phyloP scores from a whole-genome alignment of 345 rosid species.

The Camelina neglecta region DNA sequence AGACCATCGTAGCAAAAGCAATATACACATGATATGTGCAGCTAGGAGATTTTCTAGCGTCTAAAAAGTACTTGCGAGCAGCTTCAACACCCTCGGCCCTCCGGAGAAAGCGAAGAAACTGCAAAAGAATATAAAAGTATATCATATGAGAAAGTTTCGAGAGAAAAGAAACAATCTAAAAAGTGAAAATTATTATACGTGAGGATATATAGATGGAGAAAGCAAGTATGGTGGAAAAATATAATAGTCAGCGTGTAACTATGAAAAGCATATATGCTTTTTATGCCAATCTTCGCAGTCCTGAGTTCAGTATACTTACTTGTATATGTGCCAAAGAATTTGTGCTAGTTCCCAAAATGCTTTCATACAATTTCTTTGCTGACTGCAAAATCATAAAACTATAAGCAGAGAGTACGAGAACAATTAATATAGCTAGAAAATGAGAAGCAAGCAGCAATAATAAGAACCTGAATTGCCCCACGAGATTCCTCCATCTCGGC shows the following conservation, averaged over 20 bases:
- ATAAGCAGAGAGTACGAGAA: slow-evolving; percentile 31
- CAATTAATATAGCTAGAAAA: slow-evolving; percentile 9
- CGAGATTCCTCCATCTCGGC: slow-evolving; percentile 95
- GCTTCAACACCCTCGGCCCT: slow-evolving; percentile 95
- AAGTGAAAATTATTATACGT: background rate
- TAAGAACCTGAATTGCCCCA: slow-evolving; percentile 73
- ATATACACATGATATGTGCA: slow-evolving; percentile 91
- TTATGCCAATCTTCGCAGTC: slow-evolving; percentile 20
- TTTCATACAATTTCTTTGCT: slow-evolving; percentile 82
- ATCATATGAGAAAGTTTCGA: slow-evolving; percentile 30
- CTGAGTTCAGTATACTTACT: slow-evolving; percentile 49
- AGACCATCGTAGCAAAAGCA: slow-evolving; percentile 88
- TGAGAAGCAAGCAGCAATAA: slow-evolving; percentile 28
- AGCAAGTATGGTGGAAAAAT: background rate
- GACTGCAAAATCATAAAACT: slow-evolving; percentile 59
- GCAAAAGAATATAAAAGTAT: slow-evolving; percentile 36
- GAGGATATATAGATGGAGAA: slow-evolving; percentile 1
- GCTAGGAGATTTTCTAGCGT: slow-evolving; percentile 79
- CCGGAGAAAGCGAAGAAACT: slow-evolving; percentile 90
- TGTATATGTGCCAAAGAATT: slow-evolving; percentile 87
- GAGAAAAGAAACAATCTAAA: slow-evolving; percentile 6
- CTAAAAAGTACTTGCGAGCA: slow-evolving; percentile 93
- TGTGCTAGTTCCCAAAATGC: slow-evolving; percentile 68
- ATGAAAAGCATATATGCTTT: slow-evolving; percentile 17
- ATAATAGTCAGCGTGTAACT: slow-evolving; percentile 7